Conservation (phyloP, 1,284 basidiomycete genomes). For the Wallemia mellicola region DNA sequence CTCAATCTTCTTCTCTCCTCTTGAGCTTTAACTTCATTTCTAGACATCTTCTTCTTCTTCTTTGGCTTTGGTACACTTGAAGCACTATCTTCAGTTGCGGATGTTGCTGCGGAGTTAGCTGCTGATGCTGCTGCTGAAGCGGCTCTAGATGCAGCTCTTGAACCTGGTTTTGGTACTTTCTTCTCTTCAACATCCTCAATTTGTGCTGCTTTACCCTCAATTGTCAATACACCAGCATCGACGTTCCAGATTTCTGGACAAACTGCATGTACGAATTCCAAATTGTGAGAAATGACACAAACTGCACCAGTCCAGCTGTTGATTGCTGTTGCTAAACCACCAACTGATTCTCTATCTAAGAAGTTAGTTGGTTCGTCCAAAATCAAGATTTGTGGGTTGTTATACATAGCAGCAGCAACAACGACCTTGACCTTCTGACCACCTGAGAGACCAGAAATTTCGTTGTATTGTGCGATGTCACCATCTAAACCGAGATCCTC, state of each 20-base stretch:
- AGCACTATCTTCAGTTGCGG: constrained; percentile 16
- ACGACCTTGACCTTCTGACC: constrained; percentile 93
- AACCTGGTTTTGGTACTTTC: constrained; percentile 6
- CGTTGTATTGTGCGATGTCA: constrained; percentile 89
- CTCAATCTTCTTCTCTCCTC: constrained; percentile 49
- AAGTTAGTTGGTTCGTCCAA: constrained; percentile 92
- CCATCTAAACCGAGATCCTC: constrained; percentile 90
- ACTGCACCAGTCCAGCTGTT: constrained; percentile 88
- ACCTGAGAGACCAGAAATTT: constrained; percentile 25
- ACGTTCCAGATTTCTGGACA: constrained; percentile 39
- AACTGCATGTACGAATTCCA: constrained; percentile 57
- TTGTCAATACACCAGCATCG: constrained; percentile 40
- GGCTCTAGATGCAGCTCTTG: constrained; percentile 13
- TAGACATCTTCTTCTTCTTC: constrained; percentile 61
- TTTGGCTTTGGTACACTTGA: constrained; percentile 16
- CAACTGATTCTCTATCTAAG: constrained; percentile 61
- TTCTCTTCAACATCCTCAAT: constrained; percentile 37
- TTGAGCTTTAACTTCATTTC: constrained; percentile 65
- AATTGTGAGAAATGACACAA: constrained; percentile 86
- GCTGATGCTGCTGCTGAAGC: constrained; percentile 15
- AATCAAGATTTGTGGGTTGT: constrained; percentile 47
- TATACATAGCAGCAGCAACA: constrained; percentile 79
- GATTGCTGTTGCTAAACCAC: constrained; percentile 83
- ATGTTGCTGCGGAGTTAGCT: constrained; percentile 14
- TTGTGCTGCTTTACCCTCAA: constrained; percentile 57